A percentile compares a stretch with the other conserved stretches of the same genome.
Conservation (phyloP, 2,329 filamentous ascomycete species). For the Penicillium sp. region DNA sequence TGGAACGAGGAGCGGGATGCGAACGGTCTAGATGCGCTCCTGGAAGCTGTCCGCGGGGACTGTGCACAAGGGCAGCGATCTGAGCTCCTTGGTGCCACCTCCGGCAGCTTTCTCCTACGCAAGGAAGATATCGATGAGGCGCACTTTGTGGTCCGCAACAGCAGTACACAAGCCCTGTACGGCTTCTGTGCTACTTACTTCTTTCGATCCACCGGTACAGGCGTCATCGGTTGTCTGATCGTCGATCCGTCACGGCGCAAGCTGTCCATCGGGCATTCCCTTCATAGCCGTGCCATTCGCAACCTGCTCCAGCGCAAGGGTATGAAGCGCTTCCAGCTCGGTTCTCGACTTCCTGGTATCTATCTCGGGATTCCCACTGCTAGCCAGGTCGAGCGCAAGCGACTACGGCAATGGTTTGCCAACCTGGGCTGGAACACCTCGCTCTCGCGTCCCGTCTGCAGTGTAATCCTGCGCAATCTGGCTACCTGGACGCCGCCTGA, state of each 20-base stretch:
- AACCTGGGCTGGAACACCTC: conserved; percentile 83
- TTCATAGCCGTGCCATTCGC: conserved; percentile 82
- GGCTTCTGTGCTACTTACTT: conserved; percentile 91
- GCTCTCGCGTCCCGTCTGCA: conserved; percentile 64
- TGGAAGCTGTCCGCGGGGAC: conserved; percentile 68
- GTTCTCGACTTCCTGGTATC: conserved; percentile 77
- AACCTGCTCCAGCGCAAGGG: conserved; percentile 70
- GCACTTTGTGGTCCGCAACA: conserved; percentile 92
- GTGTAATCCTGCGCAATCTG: conserved; percentile 74
- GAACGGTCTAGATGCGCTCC: conserved; percentile 71
- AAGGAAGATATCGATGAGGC: conserved; percentile 72
- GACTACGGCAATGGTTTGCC: conserved; percentile 78
- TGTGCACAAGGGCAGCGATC: conserved; percentile 64
- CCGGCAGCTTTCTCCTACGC: conserved; percentile 74
- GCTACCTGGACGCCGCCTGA: conserved; percentile 73
- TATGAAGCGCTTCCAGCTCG: conserved; percentile 79
- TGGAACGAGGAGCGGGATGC: conserved; percentile 80
- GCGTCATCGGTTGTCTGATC: conserved; percentile 81
- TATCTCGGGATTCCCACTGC: conserved; percentile 81
- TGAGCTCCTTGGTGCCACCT: conserved; percentile 67
- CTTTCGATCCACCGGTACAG: conserved; percentile 67
- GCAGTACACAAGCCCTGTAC: conserved; percentile 85
- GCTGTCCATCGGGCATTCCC: conserved; percentile 84
- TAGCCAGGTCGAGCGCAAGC: conserved; percentile 61
- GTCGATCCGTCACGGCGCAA: conserved; percentile 86